Percentiles rank a stretch among this genome's conserved stretches.
These are phyloP conservation scores for Lactarius akahatsu DNA, from an alignment of 768 basidiomycete species.

Conservation along the genomic window DNA sequence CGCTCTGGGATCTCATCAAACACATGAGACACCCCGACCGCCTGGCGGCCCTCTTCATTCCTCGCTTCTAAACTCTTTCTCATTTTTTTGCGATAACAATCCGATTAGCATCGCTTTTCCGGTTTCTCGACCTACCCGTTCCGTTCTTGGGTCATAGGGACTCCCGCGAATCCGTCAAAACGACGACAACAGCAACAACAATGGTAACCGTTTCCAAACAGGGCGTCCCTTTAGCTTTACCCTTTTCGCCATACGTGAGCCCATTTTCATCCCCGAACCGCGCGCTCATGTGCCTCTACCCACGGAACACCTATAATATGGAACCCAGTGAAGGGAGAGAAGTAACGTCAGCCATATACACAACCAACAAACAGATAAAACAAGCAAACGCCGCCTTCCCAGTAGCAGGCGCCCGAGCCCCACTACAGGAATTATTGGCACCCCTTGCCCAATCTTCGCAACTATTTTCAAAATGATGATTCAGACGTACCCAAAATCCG, in stretches of 20 bases:
- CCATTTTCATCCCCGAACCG: conserved; percentile 38
- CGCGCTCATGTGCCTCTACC: conserved; percentile 76
- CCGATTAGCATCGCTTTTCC: conserved; percentile 4
- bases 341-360: conserved; percentile 8
- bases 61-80: conserved; percentile 7
- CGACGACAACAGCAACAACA: conserved; percentile 8
- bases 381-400: conserved; percentile 10
- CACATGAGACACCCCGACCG: conserved; percentile 8
- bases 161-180: conserved; percentile 14
- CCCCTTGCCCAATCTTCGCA: neutral
- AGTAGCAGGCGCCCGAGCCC: conserved; percentile 14
- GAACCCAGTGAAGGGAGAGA: neutral
- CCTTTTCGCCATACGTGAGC: neutral
- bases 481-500: conserved; percentile 51
- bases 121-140: conserved; percentile 6
- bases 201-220: conserved; percentile 5
- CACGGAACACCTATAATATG: conserved; percentile 59
- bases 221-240: conserved; percentile 13
- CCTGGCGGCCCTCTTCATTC: conserved; percentile 13
- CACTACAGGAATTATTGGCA: neutral
- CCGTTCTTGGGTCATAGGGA: conserved; percentile 5
- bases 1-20: conserved; percentile 1
- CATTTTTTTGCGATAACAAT: conserved; percentile 3
- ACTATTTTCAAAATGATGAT: conserved; percentile 2
- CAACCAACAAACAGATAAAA: conserved; percentile 8